These are phyloP conservation scores for Ramaria rubella DNA, from an alignment of 768 basidiomycete genomes.

Conservation along the genomic window DNA sequence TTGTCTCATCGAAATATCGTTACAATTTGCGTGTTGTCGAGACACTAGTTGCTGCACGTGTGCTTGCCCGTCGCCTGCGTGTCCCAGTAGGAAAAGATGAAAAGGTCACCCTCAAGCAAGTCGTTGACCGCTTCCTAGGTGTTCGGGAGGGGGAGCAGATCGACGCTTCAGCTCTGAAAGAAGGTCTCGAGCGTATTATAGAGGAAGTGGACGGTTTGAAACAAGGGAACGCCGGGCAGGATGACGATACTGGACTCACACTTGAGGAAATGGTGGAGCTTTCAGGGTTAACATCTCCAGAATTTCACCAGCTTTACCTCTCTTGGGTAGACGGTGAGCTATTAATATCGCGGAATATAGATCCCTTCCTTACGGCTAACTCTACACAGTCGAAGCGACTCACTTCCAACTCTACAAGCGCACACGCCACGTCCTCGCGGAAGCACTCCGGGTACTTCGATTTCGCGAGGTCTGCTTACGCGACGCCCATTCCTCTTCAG, in stretches of 20 bases:
- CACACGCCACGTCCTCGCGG: conserved; percentile 72
- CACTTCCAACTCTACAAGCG: conserved; percentile 81
- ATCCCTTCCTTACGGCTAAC: neutral
- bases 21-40: conserved; percentile 95
- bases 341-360: neutral
- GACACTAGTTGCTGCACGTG: conserved; percentile 70
- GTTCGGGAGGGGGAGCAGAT: conserved; percentile 37
- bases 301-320: conserved; percentile 63
- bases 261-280: conserved; percentile 67
- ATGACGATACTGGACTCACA: conserved; percentile 54
- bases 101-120: conserved; percentile 59
- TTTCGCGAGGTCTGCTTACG: conserved; percentile 65
- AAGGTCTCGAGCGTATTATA: conserved; percentile 41
- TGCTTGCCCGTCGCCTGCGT: conserved; percentile 57
- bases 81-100: conserved; percentile 36
- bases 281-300: conserved; percentile 46
- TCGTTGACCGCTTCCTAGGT: conserved; percentile 50
- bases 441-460: conserved; percentile 72
- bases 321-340: conserved; percentile 72
- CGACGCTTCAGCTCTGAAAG: conserved; percentile 38
- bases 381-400: conserved; percentile 59
- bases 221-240: conserved; percentile 29
- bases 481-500: conserved; percentile 23
- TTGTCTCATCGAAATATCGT: conserved; percentile 61
- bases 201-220: conserved; percentile 47